Conservation (phyloP, 768 basidiomycete genomes). For the Pleurotus cornucopiae region DNA sequence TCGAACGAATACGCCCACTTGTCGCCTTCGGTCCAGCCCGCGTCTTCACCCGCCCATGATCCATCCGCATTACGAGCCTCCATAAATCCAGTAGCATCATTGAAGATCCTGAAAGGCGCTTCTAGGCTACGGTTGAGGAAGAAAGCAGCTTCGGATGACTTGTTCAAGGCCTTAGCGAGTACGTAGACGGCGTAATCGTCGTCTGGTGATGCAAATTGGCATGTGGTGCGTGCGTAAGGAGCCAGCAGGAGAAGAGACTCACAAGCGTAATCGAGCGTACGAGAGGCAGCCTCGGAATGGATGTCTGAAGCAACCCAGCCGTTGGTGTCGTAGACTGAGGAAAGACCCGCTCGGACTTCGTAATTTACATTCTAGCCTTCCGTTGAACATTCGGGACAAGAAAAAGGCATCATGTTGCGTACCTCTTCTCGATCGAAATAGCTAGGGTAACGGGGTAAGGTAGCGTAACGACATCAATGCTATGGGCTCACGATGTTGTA, state of each 20-base stretch:
- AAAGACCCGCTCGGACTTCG: conserved; percentile 76
- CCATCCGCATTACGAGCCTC: conserved; percentile 69
- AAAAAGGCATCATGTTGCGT: conserved; percentile 7
- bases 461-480: background rate
- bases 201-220: conserved; percentile 34
- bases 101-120: conserved; percentile 62
- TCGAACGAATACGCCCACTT: conserved; percentile 64
- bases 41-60: conserved; percentile 62
- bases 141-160: conserved; percentile 39
- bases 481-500: conserved; percentile 36
- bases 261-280: conserved; percentile 79
- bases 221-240: background rate
- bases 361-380: conserved; percentile 59
- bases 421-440: conserved; percentile 74
- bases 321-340: conserved; percentile 56
- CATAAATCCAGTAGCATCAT: conserved; percentile 71
- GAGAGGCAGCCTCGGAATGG: conserved; percentile 74
- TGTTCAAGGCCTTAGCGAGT: conserved; percentile 50
- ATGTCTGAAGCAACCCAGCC: conserved; percentile 78
- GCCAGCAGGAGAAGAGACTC: conserved; percentile 15
- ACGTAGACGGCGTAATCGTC: conserved; percentile 72
- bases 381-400: background rate
- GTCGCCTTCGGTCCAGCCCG: conserved; percentile 82
- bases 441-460: conserved; percentile 22
- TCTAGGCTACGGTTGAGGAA: conserved; percentile 51